These are phyloP conservation scores for Schoenoplectus triqueter DNA, from an alignment of 202 grass and related monocot species.

Conservation along the genomic window DNA sequence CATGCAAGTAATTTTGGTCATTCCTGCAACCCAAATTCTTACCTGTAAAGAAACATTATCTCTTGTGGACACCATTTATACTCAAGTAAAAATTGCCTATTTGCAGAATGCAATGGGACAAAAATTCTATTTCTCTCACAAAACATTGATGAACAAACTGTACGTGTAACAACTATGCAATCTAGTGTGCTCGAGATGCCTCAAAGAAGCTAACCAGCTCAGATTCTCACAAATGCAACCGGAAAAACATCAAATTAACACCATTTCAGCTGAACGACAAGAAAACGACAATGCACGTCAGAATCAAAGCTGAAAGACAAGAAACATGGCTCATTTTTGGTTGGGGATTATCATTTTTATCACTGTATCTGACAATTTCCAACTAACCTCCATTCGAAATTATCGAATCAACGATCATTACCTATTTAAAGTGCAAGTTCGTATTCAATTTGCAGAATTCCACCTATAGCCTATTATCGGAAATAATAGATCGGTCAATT, in stretches of 20 bases:
- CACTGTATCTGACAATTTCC: slow-evolving; percentile 16
- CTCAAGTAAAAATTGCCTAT: not conserved
- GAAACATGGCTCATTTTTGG: not conserved
- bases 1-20: not conserved
- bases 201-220: not conserved
- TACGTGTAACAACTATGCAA: not conserved
- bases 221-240: not conserved
- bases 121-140: not conserved
- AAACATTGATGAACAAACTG: slow-evolving; percentile 4
- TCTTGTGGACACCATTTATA: not conserved
- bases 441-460: slow-evolving; percentile 13
- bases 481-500: slow-evolving; percentile 17
- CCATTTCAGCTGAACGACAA: not conserved
- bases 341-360: not conserved
- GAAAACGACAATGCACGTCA: slow-evolving; percentile 5
- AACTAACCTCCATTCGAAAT: slow-evolving; percentile 17
- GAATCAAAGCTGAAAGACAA: not conserved
- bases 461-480: not conserved
- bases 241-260: not conserved
- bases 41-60: not conserved
- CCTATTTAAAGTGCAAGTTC: no score
- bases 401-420: not conserved
- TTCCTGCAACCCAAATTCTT: not conserved
- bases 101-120: slow-evolving; percentile 6
- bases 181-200: not conserved